phyloP scores from a whole-genome alignment of 1,284 basidiomycete species.

The Polyporus tsugae region DNA sequence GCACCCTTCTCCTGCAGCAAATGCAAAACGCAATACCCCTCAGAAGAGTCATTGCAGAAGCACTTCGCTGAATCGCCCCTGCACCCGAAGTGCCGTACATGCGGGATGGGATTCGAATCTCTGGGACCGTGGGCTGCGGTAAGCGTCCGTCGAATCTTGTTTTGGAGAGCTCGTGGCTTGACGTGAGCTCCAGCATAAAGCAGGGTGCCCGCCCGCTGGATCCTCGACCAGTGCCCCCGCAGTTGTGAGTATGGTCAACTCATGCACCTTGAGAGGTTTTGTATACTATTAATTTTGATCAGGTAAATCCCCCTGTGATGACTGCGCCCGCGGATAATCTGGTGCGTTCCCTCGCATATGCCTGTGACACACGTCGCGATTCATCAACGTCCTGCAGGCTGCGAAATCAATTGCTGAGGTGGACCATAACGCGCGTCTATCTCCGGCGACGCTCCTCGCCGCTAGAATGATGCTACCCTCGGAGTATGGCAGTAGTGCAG shows the following conservation, averaged over 20 bases:
- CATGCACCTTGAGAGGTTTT: not conserved
- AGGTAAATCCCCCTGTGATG: not conserved
- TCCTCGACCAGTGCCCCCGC: not conserved
- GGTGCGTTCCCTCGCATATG: not conserved
- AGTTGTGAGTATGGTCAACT: not conserved
- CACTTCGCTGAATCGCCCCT: slow-evolving; percentile 4
- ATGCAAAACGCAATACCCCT: not conserved
- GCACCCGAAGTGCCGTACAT: slow-evolving; percentile 9
- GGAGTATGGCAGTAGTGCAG: not conserved
- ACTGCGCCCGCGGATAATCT: not conserved
- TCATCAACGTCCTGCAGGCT: not conserved
- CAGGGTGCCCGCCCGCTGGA: not conserved
- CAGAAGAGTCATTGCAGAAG: slow-evolving; percentile 10
- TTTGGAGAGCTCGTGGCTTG: not conserved
- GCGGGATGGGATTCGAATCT: slow-evolving; percentile 7
- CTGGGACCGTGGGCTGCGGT: not conserved
- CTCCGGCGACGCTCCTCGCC: not conserved
- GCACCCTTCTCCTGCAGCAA: not conserved
- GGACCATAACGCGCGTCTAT: not conserved
- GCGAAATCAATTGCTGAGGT: not conserved
- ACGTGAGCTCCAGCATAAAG: not conserved
- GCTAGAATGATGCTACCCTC: not conserved
- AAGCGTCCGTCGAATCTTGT: not conserved
- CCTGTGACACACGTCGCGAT: not conserved
- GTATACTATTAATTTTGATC: not conserved